These are phyloP conservation scores for Cladosporium sp. DNA, from an alignment of 2,329 filamentous ascomycete genomes.

Conservation along the genomic window DNA sequence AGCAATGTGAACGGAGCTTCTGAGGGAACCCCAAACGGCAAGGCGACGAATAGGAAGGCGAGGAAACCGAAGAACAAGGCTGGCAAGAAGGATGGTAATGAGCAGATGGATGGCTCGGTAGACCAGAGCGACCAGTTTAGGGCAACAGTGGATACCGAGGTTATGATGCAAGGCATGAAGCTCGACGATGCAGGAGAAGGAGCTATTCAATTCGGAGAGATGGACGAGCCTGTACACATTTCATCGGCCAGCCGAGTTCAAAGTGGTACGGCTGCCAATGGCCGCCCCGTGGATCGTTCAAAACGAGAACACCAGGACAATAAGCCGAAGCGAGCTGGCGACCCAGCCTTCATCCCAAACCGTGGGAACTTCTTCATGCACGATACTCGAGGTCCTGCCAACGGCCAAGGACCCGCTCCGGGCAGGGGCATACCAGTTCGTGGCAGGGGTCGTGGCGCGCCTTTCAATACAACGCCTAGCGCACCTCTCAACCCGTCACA, in stretches of 20 bases:
- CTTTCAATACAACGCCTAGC: slow-evolving; percentile 49
- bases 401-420: slow-evolving; percentile 19
- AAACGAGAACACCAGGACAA: slow-evolving; percentile 88
- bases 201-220: slow-evolving; percentile 9
- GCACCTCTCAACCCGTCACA: slow-evolving; percentile 43
- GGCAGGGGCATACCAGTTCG: slow-evolving; percentile 35
- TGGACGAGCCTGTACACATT: slow-evolving; percentile 11
- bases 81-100: slow-evolving; percentile 38
- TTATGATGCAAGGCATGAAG: slow-evolving; percentile 53
- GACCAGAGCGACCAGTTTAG: slow-evolving; percentile 31
- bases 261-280: slow-evolving; percentile 15
- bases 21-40: slow-evolving; percentile 19
- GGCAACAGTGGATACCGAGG: slow-evolving; percentile 53
- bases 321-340: slow-evolving; percentile 78
- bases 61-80: slow-evolving; percentile 25
- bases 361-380: slow-evolving; percentile 96
- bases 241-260: neutral
- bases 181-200: slow-evolving; percentile 23
- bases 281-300: slow-evolving; percentile 58
- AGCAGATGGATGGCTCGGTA: slow-evolving; percentile 50
- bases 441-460: slow-evolving; percentile 61
- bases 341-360: slow-evolving; percentile 91
- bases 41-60: slow-evolving; percentile 30
- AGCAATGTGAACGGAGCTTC: slow-evolving; percentile 24
- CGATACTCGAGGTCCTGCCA: slow-evolving; percentile 60